Evolutionary conservation across 805 yeast genomes (phyloP).

Genomic region (Schwanniomyces sp.): DNA sequence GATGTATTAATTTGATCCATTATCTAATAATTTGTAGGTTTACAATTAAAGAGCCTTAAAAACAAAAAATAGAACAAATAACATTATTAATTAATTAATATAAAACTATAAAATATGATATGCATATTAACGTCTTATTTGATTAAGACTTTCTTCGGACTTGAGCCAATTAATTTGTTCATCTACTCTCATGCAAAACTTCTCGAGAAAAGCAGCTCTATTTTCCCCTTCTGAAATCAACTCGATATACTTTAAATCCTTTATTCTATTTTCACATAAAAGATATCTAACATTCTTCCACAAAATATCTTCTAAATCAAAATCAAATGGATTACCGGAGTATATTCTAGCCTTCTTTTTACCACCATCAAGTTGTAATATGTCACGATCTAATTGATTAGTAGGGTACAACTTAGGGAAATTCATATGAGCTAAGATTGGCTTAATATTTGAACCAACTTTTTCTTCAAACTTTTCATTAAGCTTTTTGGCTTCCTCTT

Average conservation of each 20-base stretch:
- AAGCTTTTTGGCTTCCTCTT: background rate
- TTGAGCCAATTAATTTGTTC: background rate
- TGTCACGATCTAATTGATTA: background rate
- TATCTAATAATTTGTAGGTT: too few species aligned
- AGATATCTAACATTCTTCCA: background rate
- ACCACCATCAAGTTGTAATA: background rate
- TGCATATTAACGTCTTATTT: background rate
- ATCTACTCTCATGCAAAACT: background rate
- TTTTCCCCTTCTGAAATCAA: background rate
- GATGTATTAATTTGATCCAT: too few species aligned
- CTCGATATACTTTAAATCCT: background rate
- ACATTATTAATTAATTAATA: background rate
- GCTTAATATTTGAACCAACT: background rate
- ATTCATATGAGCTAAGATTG: conserved; percentile 1
- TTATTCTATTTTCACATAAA: background rate
- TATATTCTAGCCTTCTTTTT: background rate
- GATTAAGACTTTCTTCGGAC: background rate
- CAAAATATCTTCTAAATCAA: background rate
- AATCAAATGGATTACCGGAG: background rate
- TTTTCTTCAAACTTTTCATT: background rate
- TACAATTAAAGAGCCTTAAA: too few species aligned
- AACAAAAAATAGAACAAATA: too few species aligned
- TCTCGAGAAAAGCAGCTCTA: background rate
- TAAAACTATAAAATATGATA: background rate
- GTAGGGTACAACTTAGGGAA: background rate